Conservation (phyloP, 192 early-diverging fungal genomes). For the Physocladia obscura region DNA sequence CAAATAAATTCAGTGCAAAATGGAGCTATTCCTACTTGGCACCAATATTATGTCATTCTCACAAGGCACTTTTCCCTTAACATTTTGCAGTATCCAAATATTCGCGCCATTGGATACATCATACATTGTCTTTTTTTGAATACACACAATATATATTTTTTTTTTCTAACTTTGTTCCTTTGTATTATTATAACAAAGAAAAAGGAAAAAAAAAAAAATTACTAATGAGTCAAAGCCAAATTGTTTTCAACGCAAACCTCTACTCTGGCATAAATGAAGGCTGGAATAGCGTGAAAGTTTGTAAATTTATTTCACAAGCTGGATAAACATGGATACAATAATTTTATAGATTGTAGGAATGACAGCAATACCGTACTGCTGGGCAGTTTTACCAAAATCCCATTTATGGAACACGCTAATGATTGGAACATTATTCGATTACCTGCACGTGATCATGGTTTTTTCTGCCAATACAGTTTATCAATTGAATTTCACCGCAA, state of each 20-base stretch:
- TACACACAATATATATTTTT: not conserved
- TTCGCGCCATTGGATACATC: too few relatives aligned
- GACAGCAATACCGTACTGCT: conserved; percentile 23
- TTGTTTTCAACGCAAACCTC: not conserved
- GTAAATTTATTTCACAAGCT: not conserved
- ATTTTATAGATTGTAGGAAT: conserved; percentile 2
- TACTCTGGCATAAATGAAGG: not conserved
- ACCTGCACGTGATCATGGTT: conserved; percentile 1
- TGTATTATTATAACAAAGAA: not conserved
- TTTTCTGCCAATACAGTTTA: not conserved
- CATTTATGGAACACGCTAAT: conserved; percentile 10
- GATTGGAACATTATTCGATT: conserved; percentile 8
- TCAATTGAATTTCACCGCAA: not conserved
- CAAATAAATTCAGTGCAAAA: too few relatives aligned
- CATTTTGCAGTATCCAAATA: too few relatives aligned
- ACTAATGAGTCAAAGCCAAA: not conserved
- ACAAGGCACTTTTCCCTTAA: too few relatives aligned
- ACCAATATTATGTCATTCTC: too few relatives aligned
- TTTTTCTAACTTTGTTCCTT: not conserved
- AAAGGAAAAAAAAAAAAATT: not conserved
- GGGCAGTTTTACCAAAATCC: not conserved
- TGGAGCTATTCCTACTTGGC: too few relatives aligned
- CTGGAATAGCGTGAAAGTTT: not conserved
- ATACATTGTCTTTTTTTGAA: too few relatives aligned
- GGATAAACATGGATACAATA: not conserved